Evolutionary conservation across 805 yeast species (phyloP), one percentile per base, ranked within the genome.

Genomic region (Nakazawaea molendinolei): DNA sequence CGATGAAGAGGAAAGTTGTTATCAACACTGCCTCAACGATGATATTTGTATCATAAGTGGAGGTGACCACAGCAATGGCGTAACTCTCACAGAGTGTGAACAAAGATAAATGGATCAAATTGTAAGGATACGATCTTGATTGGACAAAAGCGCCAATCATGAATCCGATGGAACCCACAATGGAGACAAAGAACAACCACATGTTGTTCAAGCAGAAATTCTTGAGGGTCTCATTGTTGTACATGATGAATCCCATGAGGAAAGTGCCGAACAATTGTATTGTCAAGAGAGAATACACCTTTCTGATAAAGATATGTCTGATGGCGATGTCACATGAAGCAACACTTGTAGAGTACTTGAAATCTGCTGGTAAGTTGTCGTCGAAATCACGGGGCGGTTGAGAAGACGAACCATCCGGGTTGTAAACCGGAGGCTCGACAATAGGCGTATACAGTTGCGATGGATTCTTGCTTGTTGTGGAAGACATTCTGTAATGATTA

Each of bases 71-170:
- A 3, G 94, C 92, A 16, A 87, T 61, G 8, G 75, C 67, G 51
- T 81, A 82, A 18, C 87, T 74, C 59, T 86, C 95, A 46, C 75
- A 73, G 0, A 81, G 30, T 0, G 96, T 86, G 57, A 86, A 86
- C 0, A 75, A 70, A 1, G 69, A 66, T 36, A 86, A 61, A 18
- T 81, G 60, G 5, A 73, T 37, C 42, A 83, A 58, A 48, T 85
- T 83, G 38, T 65, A 63, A 5, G 94, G 94, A 52, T 83, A 84
- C 16, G 75, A 63, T 41, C 77, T 67, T 19, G 86, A 79, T 52
- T 76, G 74, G 50, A 75, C 47, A 44, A 66, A 65, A 21, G 90
- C 71, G 40, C 72, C 85, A 43, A 84, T 57, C 63, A 86, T 62
- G 32, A 79, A 68, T 1, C 76, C 83, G 36, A 86, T 52, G 3